Conservation (phyloP, 345 rosid genomes). For the Lepidium aucheri region DNA sequence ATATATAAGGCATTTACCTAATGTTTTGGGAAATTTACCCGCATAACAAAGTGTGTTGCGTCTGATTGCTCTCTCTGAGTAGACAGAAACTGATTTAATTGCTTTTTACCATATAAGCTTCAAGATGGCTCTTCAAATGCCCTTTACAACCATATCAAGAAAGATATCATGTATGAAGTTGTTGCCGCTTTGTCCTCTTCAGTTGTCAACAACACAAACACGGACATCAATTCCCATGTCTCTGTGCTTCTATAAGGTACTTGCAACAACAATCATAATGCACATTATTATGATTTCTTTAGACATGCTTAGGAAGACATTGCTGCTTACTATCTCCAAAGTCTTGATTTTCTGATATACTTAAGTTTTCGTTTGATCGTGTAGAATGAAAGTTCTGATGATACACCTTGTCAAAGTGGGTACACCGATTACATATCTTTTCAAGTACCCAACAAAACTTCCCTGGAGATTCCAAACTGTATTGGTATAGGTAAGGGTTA, state of each 20-base stretch:
- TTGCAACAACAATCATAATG: neutral
- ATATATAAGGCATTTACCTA: neutral
- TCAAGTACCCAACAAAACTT: conserved; percentile 49
- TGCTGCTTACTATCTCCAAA: neutral
- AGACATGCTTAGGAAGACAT: conserved; percentile 1
- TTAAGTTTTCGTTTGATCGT: neutral
- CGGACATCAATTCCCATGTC: conserved; percentile 50
- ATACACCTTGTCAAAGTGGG: conserved; percentile 28
- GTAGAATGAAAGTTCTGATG: conserved; percentile 37
- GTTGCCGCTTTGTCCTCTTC: conserved; percentile 56
- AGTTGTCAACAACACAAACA: conserved; percentile 34
- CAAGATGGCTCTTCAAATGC: conserved; percentile 78
- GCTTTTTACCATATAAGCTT: conserved; percentile 39
- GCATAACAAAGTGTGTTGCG: neutral
- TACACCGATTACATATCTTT: conserved; percentile 62
- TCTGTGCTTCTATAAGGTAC: conserved; percentile 70
- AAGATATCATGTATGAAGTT: conserved; percentile 56
- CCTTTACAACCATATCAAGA: conserved; percentile 64
- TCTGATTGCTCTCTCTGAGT: neutral
- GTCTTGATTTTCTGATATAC: neutral
- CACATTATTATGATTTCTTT: neutral
- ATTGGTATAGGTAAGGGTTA: conserved; percentile 55
- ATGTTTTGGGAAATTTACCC: neutral
- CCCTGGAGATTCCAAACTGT: conserved; percentile 41
- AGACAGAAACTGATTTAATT: neutral